Evolutionary conservation across 331 rosid species (phyloP).

Genomic region (Cucumis variabilis): DNA sequence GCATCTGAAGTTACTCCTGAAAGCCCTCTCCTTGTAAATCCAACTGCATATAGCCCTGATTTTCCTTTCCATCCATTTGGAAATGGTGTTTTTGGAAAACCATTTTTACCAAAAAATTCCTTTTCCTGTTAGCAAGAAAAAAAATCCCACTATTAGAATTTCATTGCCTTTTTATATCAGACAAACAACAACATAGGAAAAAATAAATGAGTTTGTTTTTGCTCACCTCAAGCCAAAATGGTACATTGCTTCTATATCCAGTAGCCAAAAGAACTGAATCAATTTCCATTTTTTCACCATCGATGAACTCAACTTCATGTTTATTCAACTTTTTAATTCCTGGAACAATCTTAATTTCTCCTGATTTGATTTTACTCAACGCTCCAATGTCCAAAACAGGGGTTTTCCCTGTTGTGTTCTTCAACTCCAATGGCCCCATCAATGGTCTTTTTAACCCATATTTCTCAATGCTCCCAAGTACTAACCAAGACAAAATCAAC

Average conservation of each 20-base stretch:
- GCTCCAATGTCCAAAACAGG: conserved; percentile 38
- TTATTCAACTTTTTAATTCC: neutral
- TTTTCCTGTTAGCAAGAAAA: neutral
- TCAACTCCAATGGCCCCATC: conserved; percentile 36
- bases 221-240: conserved; percentile 37
- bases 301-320: conserved; percentile 9
- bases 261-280: conserved; percentile 31
- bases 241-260: conserved; percentile 37
- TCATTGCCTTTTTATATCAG: neutral
- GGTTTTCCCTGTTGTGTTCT: conserved; percentile 35
- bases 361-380: conserved; percentile 33
- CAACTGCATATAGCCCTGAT: conserved; percentile 32
- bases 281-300: conserved; percentile 18
- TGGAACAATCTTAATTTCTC: conserved; percentile 23
- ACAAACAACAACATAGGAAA: conserved; percentile 17
- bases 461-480: conserved; percentile 28
- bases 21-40: conserved; percentile 37
- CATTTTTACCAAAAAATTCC: conserved; percentile 32
- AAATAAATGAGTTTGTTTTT: neutral
- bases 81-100: conserved; percentile 21
- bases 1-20: conserved; percentile 34
- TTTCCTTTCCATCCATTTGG: conserved; percentile 37
- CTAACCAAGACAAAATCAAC: conserved; percentile 17
- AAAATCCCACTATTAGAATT: neutral
- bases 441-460: conserved; percentile 32